phyloP scores from a whole-genome alignment of 345 rosid genomes.

The Alliaria petiolata region DNA sequence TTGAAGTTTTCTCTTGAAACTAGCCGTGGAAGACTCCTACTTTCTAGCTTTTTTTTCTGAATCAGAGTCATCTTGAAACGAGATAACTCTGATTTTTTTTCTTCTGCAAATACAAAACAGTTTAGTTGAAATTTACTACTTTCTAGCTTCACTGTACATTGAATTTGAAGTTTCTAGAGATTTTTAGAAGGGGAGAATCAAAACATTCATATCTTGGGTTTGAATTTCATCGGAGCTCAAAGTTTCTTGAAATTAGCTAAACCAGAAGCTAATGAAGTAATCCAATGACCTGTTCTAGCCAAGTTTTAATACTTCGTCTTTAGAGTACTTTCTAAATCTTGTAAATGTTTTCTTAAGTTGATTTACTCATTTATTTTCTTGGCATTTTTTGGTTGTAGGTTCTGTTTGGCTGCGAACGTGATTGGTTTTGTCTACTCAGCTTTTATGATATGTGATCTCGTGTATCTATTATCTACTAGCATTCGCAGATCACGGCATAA shows the following conservation, averaged over 20 bases:
- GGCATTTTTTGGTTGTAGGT: slow-evolving; percentile 47
- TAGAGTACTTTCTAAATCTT: neutral
- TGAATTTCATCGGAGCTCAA: neutral
- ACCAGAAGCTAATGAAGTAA: neutral
- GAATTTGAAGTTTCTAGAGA: neutral
- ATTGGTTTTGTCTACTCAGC: slow-evolving; percentile 75
- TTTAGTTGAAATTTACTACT: slow-evolving; percentile 46
- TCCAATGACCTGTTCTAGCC: neutral
- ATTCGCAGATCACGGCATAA: slow-evolving; percentile 33
- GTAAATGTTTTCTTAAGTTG: neutral
- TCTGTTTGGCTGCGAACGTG: slow-evolving; percentile 65
- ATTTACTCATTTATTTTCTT: neutral
- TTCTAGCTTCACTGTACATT: neutral
- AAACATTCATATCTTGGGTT: neutral
- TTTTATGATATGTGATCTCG: slow-evolving; percentile 55
- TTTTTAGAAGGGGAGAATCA: neutral
- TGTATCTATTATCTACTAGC: slow-evolving; percentile 47
- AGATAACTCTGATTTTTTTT: too few relatives aligned
- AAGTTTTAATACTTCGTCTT: neutral
- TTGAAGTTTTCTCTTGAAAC: neutral
- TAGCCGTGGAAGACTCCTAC: neutral
- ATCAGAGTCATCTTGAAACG: too few relatives aligned
- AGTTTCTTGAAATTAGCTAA: neutral
- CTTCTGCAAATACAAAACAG: slow-evolving; percentile 63
- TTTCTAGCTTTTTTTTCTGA: neutral